Base-by-base conservation (phyloP, 305 asterid genomes). In the Vinca major region DNA sequence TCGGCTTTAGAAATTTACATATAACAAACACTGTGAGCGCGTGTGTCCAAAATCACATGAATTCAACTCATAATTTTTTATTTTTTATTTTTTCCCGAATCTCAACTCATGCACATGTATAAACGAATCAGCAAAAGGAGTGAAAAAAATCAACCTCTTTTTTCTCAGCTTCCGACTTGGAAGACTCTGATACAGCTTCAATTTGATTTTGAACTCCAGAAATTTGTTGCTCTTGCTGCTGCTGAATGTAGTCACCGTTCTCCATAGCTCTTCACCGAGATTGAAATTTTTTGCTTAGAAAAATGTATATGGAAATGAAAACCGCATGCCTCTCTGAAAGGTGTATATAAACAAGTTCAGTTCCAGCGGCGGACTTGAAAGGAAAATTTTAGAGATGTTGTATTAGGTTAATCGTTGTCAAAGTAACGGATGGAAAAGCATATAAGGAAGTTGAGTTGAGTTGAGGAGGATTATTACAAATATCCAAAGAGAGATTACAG, bases 181-280 rank as follows among this genome's bases (percentile, higher is more conserved):
- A 54, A 41, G 63, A 65, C 55, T 71, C 82, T 33, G 79, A 74
- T 66, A 71, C 82, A 71, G 58, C 80, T 68, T 44, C 79, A 16
- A 65, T 63, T 9, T 71, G 74, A 33, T 67, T 57, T 36, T 78
- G 71, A 52, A 71, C 79, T 50, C 65, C 79, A 57, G 56, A 67
- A 19, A 67, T 71, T 53, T 76, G 77, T 16, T 63, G 67, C 43
- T 65, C 69, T 48, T 76, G 71, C 43, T 26, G 71, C 36, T 60
- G 67, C 41, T 73, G 60, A 36, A 69, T 26, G 33, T 26, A 73
- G 33, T 67, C 63, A 13, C 16, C 57, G 40, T 68, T 56, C 62
- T 75, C 76, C 80, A 75, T 71, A 9, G 9, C 62, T 48, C 33
- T 50, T 56, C 67, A 54, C 60, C 62, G 44, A n/a, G 53, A 63